Evolutionary conservation across 257 asterid species (phyloP), one percentile per base, ranked within the genome.

Genomic region (Lithospermum erythrorhizon): DNA sequence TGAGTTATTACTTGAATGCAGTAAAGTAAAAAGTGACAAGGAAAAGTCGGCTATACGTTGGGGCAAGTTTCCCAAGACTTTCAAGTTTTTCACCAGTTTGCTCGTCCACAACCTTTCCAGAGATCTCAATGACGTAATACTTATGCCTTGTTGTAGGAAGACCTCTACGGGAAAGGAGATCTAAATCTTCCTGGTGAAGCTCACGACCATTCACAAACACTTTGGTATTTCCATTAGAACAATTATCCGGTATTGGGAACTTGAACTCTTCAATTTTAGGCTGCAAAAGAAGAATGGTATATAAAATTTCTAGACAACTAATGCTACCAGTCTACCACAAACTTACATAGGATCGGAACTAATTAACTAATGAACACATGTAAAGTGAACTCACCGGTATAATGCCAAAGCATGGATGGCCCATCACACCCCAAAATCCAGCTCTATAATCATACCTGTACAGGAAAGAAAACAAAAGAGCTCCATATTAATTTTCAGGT

Each of bases 381-480:
- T 54, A 49, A 61, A 59, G 23, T 54, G 47, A 53, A 61, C 94
- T 71, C 76, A 91, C 98, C 89, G 78, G 77, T 70, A 86, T 70
- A 65, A 91, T 84, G 58, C 98, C 98, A 21, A 83, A 78, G 72
- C 98, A 91, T 55, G 90, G 90, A 76, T 81, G 81, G 61, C 96
- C 96, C 82, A 91, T 82, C 78, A 83, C 95, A 52, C 98, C 98
- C 98, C 98, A 91, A 78, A 91, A 91, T 64, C 98, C 98, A 29
- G 96, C 98, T 61, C 75, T 76, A 62, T 65, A 60, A 65, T 91
- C 98, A 51, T 87, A 91, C 98, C 98, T 91, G 75, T 65, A 63
- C 37, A 45, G 59, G 41, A n/a, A 66, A 59, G 21, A 54, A 66
- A 14, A n/a, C 51, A n/a, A n/a, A 62, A 51, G 30, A 71, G 15